A percentile compares a stretch with the other conserved stretches of the same genome.
phyloP scores from a whole-genome alignment of 495 filamentous ascomycete species.

The Penicillium macrosclerotiorum region DNA sequence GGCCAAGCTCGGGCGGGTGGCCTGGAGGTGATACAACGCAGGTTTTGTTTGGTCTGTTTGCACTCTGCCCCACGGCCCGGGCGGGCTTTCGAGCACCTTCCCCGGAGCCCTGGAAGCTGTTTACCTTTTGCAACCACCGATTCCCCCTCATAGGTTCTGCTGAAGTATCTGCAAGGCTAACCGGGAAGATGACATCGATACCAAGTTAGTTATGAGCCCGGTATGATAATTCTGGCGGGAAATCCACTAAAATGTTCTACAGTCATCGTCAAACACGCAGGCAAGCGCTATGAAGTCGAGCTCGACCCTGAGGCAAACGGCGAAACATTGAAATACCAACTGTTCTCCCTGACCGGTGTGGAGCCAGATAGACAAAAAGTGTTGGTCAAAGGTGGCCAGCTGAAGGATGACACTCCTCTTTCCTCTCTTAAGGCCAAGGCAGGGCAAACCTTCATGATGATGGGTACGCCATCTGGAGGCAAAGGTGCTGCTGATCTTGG shows the following conservation, averaged over 20 bases:
- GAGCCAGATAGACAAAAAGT: conserved; percentile 97
- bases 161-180: background rate
- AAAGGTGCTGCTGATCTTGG: conserved; percentile 54
- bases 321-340: conserved; percentile 91
- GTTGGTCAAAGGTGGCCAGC: conserved; percentile 84
- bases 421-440: conserved; percentile 80
- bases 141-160: conserved; percentile 15
- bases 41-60: conserved; percentile 39
- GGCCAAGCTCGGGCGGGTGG: too few species aligned
- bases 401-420: conserved; percentile 92
- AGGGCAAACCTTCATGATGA: conserved; percentile 90
- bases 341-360: conserved; percentile 92
- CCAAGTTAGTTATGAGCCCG: conserved; percentile 51
- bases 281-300: conserved; percentile 91
- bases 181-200: conserved; percentile 56
- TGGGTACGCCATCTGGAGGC: conserved; percentile 78
- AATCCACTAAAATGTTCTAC: conserved; percentile 1
- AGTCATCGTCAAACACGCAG: conserved; percentile 94
- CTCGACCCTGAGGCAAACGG: conserved; percentile 80
- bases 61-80: conserved; percentile 37
- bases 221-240: too few species aligned
- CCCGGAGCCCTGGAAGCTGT: conserved; percentile 24
- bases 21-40: conserved; percentile 18
- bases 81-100: conserved; percentile 22
- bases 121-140: conserved; percentile 27